Evolutionary conservation across 495 filamentous ascomycete genomes (phyloP), one percentile per base, ranked within the genome.

Genomic region (Talaromyces proteolyticus): DNA sequence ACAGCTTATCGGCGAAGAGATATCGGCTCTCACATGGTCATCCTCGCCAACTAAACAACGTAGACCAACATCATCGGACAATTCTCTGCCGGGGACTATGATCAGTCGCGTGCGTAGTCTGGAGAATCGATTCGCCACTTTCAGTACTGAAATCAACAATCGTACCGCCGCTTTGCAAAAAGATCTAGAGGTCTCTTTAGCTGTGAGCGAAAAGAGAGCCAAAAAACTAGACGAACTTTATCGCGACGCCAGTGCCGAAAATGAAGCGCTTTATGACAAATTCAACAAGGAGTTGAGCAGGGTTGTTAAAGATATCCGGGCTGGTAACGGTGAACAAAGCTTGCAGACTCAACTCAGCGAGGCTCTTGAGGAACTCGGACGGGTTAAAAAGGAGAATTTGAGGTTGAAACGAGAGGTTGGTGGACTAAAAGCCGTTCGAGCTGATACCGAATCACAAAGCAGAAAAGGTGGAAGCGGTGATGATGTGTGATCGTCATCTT

Each of bases 231-330:
- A 96, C 61, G 88, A 93, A 63, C 67, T 95, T 29, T 93, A 94
- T 67, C 87, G 89, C 51, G 87, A 95, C 57, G 80, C 84, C 16
- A 92, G 83, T 59, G 88, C 88, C 0, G 93, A 97, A 72, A 98
- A 96, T 55, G 92, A 96, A 66, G 80, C 93, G 43, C 74, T 96
- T 36, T 96, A 96, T 63, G 88, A 91, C 55, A 87, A 85, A 54
- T 96, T 96, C 72, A 96, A 96, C 56, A 77, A 81, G 20, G 93
- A 98, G 62, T 68, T 98, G 42, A 87, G 79, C 47, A 91, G 88
- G 72, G 85, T 96, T 47, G 74, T 88, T 17, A 85, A 79, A 58
- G 86, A 83, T 7, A 76, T 93, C 26, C 86, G 85, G 58, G 76
- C 77, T 4, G 82, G 85, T 19, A 85, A 84, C 34, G 87, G 81